phyloP scores from a whole-genome alignment of 31 red algal species.

The Endocladia muricata region DNA sequence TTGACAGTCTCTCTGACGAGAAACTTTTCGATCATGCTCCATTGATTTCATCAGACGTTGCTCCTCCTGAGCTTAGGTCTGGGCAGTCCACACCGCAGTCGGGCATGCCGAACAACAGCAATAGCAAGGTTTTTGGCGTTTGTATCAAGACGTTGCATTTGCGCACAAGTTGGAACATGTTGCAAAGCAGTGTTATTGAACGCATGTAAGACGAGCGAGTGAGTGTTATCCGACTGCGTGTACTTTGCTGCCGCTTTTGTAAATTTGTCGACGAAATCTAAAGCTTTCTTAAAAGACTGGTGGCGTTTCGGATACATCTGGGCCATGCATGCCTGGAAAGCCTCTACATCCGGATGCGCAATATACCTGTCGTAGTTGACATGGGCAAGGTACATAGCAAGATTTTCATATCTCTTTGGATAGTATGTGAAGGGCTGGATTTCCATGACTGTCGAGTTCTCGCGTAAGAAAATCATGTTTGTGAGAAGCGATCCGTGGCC shows the following conservation, averaged over 20 bases:
- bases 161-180: slow-evolving; percentile 49
- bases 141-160: slow-evolving; percentile 62
- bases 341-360: slow-evolving; percentile 62
- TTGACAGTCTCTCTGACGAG: neutral
- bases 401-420: slow-evolving; percentile 49
- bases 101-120: slow-evolving; percentile 64
- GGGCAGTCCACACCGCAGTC: slow-evolving; percentile 53
- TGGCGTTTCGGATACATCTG: slow-evolving; percentile 38
- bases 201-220: slow-evolving; percentile 45
- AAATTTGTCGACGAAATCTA: slow-evolving; percentile 40
- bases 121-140: slow-evolving; percentile 49
- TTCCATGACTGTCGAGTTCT: slow-evolving; percentile 74
- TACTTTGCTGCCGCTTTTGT: slow-evolving; percentile 40
- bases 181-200: slow-evolving; percentile 7
- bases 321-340: slow-evolving; percentile 41
- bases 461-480: slow-evolving; percentile 83
- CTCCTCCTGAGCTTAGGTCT: slow-evolving; percentile 9
- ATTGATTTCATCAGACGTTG: neutral
- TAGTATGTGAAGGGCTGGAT: slow-evolving; percentile 84
- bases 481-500: slow-evolving; percentile 80
- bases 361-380: slow-evolving; percentile 66
- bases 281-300: slow-evolving; percentile 20
- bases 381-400: slow-evolving; percentile 50
- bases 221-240: slow-evolving; percentile 55
- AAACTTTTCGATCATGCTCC: neutral